Base-by-base conservation (phyloP, 2,329 filamentous ascomycete species). In the Cadophora gregata region DNA sequence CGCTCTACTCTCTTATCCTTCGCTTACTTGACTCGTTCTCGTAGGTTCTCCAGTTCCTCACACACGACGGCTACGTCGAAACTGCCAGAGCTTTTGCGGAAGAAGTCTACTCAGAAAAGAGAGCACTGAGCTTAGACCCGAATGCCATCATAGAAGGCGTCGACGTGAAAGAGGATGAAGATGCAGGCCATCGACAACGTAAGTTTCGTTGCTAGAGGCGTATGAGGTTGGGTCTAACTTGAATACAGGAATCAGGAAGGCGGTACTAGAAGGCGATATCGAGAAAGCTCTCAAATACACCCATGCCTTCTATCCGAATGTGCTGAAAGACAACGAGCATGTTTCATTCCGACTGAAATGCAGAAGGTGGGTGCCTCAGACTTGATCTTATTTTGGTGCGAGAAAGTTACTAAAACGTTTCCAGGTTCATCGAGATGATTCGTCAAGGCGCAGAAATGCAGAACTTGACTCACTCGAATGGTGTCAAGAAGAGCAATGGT, bases 41-140 rank as follows among this genome's bases (percentile, higher is more conserved):
- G 36, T 63, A 84, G 81, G 85, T 89, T 21, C 85, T 93, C 47
- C 94, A 97, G 79, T 98, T 97, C 72, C 82, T 99, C 16, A 92
- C 94, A 45, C 95, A 98, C 73, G 96, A 98, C 74, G 96, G 96
- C 67, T 98, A 97, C 72, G 90, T 97, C 8, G 95, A 97, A 72
- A 97, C 95, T 0, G 94, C 94, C 9, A 88, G 90, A 70, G 93
- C 93, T 0, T 98, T 99, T 82, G 89, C 92, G 3, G 85, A 90
- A 72, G 95, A 98, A 75, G 88, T 97, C 29, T 85, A 87, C 63
- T 81, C 85, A 19, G 92, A 97, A 77, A 90, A 91, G 73, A 82
- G 86, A 73, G 88, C 91, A 9, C 80, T 97, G 64, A 86, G 85
- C 69, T 83, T 87, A 51, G 86, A 88, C 64, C 79, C 86, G 45